These are phyloP conservation scores for Fusarium verrucosum DNA, from an alignment of 2,329 filamentous ascomycete genomes.

Conservation along the genomic window DNA sequence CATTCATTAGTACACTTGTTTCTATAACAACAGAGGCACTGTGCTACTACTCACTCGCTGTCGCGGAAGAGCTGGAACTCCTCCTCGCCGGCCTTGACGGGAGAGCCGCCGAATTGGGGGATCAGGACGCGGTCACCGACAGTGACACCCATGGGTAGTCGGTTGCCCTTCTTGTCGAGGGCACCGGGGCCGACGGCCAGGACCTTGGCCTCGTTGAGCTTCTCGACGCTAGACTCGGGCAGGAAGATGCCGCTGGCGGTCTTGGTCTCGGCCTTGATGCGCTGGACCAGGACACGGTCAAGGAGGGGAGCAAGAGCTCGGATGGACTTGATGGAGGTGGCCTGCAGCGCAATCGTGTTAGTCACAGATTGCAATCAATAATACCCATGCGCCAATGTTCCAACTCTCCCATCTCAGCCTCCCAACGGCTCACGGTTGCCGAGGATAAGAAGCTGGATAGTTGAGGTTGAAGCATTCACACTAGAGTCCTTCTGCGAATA, in stretches of 20 bases:
- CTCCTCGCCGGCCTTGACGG: constrained; percentile 97
- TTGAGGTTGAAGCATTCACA: constrained; percentile 6
- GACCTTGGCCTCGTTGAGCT: constrained; percentile 97
- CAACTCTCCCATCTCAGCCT: background rate
- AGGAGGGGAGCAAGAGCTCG: constrained; percentile 93
- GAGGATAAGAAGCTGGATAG: constrained; percentile 27
- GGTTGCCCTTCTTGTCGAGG: constrained; percentile 88
- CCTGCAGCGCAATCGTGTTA: constrained; percentile 51
- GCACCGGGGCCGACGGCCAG: constrained; percentile 92
- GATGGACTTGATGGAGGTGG: constrained; percentile 89
- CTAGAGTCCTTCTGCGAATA: background rate
- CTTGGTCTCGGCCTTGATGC: constrained; percentile 96
- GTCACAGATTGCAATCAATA: background rate
- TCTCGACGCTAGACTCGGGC: constrained; percentile 95
- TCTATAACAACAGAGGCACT: background rate
- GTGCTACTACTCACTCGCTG: constrained; percentile 85
- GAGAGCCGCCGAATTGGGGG: constrained; percentile 93
- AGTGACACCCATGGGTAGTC: constrained; percentile 82
- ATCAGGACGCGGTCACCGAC: constrained; percentile 94
- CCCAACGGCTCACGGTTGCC: constrained; percentile 32
- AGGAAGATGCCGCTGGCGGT: constrained; percentile 98
- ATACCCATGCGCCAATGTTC: constrained; percentile 4
- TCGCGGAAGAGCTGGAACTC: constrained; percentile 97
- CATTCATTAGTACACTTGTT: constrained; percentile 20
- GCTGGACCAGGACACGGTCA: constrained; percentile 98